Evolutionary conservation across 192 early-diverging fungal species (phyloP).

Genomic region (Chytriomyces hyalinus): DNA sequence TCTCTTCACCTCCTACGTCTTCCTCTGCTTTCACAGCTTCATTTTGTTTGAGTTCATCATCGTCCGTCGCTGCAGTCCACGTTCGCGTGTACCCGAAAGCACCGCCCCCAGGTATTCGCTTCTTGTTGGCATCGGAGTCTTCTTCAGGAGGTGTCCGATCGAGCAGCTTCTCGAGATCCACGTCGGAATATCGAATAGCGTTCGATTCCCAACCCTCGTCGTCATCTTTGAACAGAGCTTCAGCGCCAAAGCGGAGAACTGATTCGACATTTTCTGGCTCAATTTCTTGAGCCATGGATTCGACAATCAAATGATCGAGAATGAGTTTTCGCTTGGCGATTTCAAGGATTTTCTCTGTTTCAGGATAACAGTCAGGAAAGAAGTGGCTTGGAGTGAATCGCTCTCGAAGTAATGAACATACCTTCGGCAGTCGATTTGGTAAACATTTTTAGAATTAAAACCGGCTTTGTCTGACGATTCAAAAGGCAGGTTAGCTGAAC

Average conservation of each 20-base stretch:
- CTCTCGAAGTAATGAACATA: conserved; percentile 27
- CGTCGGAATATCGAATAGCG: conserved; percentile 54
- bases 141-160: conserved; percentile 47
- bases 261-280: conserved; percentile 58
- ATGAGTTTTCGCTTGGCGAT: conserved; percentile 76
- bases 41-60: too few relatives aligned
- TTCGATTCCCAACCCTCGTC: conserved; percentile 47
- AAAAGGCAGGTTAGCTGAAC: too few relatives aligned
- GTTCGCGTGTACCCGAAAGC: conserved; percentile 67
- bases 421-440: conserved; percentile 67
- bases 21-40: too few relatives aligned
- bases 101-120: conserved; percentile 35
- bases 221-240: conserved; percentile 69
- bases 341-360: conserved; percentile 69
- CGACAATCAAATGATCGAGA: conserved; percentile 76
- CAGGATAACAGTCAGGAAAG: neutral
- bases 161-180: conserved; percentile 64
- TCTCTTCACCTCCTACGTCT: too few relatives aligned
- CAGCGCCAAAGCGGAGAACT: conserved; percentile 74
- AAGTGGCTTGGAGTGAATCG: neutral
- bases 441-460: conserved; percentile 70
- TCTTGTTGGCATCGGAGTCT: neutral
- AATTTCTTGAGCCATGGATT: conserved; percentile 67
- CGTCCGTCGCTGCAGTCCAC: conserved; percentile 46
- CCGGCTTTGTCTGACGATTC: conserved; percentile 47